Conservation (phyloP, 768 basidiomycete species). For the Boletellus sp. region DNA sequence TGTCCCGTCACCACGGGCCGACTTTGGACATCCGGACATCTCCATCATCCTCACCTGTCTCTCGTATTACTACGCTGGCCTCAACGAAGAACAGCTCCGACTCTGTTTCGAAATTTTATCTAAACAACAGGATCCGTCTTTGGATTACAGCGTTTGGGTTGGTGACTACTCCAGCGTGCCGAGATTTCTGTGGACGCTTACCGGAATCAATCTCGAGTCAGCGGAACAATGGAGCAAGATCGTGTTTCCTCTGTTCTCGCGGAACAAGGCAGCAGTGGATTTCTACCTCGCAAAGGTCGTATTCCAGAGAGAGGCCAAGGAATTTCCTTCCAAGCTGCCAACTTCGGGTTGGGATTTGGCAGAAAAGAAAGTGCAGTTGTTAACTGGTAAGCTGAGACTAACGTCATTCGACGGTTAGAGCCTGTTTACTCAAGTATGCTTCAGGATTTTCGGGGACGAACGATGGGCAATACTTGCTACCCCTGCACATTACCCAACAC, state of each 20-base stretch:
- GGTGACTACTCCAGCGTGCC: slow-evolving; percentile 28
- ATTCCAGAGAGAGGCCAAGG: too few species aligned
- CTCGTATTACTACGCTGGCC: slow-evolving; percentile 27
- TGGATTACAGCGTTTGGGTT: slow-evolving; percentile 20
- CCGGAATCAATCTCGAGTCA: slow-evolving; percentile 42
- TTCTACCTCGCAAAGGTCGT: too few species aligned
- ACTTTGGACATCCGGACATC: slow-evolving; percentile 28
- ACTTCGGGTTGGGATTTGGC: slow-evolving; percentile 12
- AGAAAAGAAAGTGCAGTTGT: not conserved
- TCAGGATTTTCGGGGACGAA: slow-evolving; percentile 37
- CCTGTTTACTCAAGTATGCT: slow-evolving; percentile 3
- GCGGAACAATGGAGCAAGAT: slow-evolving; percentile 22
- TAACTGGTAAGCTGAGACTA: not conserved
- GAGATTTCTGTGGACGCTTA: slow-evolving; percentile 25
- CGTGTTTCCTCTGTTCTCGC: slow-evolving; percentile 35
- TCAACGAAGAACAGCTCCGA: slow-evolving; percentile 2
- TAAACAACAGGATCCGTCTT: slow-evolving; percentile 15
- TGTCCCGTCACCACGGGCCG: slow-evolving; percentile 19
- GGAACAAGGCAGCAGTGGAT: too few species aligned
- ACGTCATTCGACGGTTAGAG: not conserved
- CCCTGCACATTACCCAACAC: slow-evolving; percentile 25
- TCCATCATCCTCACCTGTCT: too few species aligned
- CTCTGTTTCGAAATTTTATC: not conserved
- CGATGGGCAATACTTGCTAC: slow-evolving; percentile 34
- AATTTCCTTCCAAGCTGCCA: too few species aligned